Evolutionary conservation across 2,329 filamentous ascomycete species (phyloP).

Genomic region (Diaporthe longicolla): DNA sequence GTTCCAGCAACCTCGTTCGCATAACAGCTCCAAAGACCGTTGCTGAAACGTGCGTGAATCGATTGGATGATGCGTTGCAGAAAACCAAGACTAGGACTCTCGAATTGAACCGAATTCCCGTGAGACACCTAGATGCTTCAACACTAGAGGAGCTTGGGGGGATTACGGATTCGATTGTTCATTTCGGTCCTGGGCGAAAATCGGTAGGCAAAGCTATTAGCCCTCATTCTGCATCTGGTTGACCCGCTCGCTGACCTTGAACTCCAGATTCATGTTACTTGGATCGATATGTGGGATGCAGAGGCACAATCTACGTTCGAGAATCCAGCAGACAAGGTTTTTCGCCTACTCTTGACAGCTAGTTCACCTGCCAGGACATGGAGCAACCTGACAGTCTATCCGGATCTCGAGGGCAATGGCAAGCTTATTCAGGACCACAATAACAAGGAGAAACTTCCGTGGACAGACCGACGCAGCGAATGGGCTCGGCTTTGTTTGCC

Average conservation of each 20-base stretch:
- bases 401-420: conserved; percentile 42
- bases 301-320: conserved; percentile 50
- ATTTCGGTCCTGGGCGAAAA: conserved; percentile 50
- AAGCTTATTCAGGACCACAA: conserved; percentile 51
- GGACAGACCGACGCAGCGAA: conserved; percentile 52
- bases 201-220: conserved; percentile 40
- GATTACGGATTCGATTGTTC: conserved; percentile 57
- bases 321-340: conserved; percentile 59
- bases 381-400: conserved; percentile 45
- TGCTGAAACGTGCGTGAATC: conserved; percentile 53
- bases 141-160: conserved; percentile 55
- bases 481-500: conserved; percentile 52
- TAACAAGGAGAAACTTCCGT: conserved; percentile 52
- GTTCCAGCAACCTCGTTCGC: conserved; percentile 49
- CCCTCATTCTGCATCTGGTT: neutral
- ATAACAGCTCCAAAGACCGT: conserved; percentile 55
- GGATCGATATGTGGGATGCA: conserved; percentile 54
- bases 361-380: conserved; percentile 46
- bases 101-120: conserved; percentile 46
- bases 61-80: conserved; percentile 51
- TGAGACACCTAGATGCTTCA: conserved; percentile 45
- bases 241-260: conserved; percentile 34
- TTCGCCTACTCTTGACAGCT: conserved; percentile 60
- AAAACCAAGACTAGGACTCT: conserved; percentile 47
- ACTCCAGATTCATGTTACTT: conserved; percentile 54